Evolutionary conservation across 2,329 filamentous ascomycete genomes (phyloP), one percentile per base, ranked within the genome.

Genomic region (Xylaria sp.): DNA sequence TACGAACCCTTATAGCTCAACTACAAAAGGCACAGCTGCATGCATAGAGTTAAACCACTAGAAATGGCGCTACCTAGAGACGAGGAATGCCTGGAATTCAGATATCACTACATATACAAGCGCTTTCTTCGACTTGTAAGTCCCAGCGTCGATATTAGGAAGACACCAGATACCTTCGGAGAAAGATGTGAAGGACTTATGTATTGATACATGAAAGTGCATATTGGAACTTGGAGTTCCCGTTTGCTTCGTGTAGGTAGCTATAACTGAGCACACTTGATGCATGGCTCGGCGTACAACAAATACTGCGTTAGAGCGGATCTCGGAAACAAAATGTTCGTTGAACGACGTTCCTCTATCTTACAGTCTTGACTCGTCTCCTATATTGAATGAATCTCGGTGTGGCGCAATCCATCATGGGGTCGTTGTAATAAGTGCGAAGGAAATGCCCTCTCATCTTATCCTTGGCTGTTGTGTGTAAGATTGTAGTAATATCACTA

Each of bases 261-360:
- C 65, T 38, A 70, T 68, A 54, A 45, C 56, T 49, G 62, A 61
- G 53, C 42, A 31, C 22, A 53, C 65, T 65, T 67, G 61, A 65
- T 59, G 63, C 51, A 58, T 57, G 29, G 27, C 55, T 61, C 68
- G 13, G 54, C 54, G 45, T 44, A 44, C n/a, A 50, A 55, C 36
- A 36, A 36, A 56, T 51, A 47, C 61, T 39, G 54, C 47, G n/a
- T 49, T 63, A 66, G 63, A 66, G 45, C 50, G 17, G 36, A 50
- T 50, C 44, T 50, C 33, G 17, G 44, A 66, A 56, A 63, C 53
- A 53, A 60, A 42, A 54, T 39, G n/a, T 20, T 56, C 22, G 15
- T 53, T 50, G 42, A 49, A 50, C 39, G 54, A 38, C 49, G 10
- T 29, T 36, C 7, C 22, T 13, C n/a, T 3, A n/a, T 15, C n/a